Conservation (phyloP, 306 rosid species). For the Echinosophora koreensis region DNA sequence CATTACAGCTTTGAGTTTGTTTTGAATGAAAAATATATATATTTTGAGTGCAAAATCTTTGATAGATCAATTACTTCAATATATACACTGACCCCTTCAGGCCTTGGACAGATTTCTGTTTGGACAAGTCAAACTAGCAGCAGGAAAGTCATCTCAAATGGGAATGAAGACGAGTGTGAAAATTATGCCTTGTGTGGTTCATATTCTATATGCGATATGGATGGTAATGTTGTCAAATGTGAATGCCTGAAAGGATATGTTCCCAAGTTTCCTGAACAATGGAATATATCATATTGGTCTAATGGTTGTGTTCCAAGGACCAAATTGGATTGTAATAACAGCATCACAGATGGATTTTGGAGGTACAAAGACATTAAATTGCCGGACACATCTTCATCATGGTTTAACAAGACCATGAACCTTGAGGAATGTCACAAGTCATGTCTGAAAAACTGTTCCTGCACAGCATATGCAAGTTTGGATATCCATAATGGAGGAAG, state of each 20-base stretch:
- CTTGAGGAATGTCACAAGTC: conserved; percentile 23
- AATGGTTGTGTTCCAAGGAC: neutral
- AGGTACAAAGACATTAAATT: neutral
- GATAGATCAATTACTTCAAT: neutral
- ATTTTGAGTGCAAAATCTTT: neutral
- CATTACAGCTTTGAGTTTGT: neutral
- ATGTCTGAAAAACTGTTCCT: conserved; percentile 41
- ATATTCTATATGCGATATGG: neutral
- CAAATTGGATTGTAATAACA: neutral
- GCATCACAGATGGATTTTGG: neutral
- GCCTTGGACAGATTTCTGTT: neutral
- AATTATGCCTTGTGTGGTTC: conserved; percentile 6
- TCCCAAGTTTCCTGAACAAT: neutral
- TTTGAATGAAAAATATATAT: neutral
- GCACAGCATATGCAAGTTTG: conserved; percentile 38
- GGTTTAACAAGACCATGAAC: conserved; percentile 9
- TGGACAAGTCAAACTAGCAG: neutral
- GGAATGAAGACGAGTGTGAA: neutral
- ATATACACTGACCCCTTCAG: neutral
- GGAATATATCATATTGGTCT: conserved; percentile 2
- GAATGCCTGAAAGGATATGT: conserved; percentile 7
- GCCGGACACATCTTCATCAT: conserved; percentile 34
- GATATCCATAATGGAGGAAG: conserved; percentile 21
- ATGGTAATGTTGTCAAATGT: neutral
- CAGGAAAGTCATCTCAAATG: neutral